A percentile compares a stretch with the other conserved stretches of the same genome.
Evolutionary conservation across 2,329 filamentous ascomycete species (phyloP).

Genomic region (Fusarium begoniae): DNA sequence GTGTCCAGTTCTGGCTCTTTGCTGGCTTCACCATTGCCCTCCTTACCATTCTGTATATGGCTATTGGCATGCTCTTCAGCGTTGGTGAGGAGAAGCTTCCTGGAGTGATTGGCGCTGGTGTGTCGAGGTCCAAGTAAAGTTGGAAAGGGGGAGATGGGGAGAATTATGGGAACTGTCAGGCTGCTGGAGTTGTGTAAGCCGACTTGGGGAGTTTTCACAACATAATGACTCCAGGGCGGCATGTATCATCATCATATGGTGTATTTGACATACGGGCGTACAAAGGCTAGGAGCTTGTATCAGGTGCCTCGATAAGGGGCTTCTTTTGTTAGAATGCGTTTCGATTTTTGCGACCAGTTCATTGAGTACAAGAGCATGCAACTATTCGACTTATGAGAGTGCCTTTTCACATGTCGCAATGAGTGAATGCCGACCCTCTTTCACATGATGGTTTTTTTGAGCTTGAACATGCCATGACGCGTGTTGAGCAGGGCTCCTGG

Average conservation of each 20-base stretch:
- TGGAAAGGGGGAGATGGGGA: neutral
- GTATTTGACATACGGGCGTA: constrained; percentile 46
- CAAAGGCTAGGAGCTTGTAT: constrained; percentile 44
- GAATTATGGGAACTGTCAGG: constrained; percentile 20
- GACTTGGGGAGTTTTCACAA: constrained; percentile 30
- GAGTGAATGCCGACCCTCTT: neutral
- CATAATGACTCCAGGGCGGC: constrained; percentile 35
- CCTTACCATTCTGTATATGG: constrained; percentile 72
- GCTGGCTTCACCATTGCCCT: constrained; percentile 77
- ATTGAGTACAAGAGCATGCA: constrained; percentile 23
- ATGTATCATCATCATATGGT: constrained; percentile 45
- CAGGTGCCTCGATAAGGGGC: constrained; percentile 38
- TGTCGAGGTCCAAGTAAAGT: constrained; percentile 73
- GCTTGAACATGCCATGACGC: neutral
- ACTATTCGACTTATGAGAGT: neutral
- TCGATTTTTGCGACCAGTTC: constrained; percentile 26
- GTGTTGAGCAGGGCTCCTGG: neutral
- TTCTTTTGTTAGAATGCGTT: constrained; percentile 43
- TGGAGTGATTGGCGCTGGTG: constrained; percentile 94
- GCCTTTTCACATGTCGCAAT: neutral
- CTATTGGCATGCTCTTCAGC: constrained; percentile 80
- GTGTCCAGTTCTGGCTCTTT: constrained; percentile 88
- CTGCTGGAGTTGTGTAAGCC: constrained; percentile 37
- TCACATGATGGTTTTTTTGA: neutral
- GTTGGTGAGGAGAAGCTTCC: constrained; percentile 90